Base-by-base conservation (phyloP, 495 filamentous ascomycete genomes). In the Aspergillus taichungensis region DNA sequence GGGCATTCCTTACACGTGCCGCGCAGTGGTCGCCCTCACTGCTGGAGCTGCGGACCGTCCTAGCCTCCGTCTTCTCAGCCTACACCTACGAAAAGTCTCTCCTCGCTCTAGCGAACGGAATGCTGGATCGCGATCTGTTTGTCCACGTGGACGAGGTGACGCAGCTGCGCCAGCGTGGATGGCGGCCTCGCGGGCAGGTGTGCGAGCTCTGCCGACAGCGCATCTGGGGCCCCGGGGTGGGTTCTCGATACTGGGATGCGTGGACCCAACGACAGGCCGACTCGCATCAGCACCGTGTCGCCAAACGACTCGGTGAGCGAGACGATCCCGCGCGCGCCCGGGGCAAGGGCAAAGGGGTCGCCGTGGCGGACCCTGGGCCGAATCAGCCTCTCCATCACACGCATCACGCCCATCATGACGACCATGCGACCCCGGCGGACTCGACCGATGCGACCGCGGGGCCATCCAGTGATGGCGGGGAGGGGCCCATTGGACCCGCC, bases 61-160 rank as follows among this genome's bases (percentile, higher is more conserved):
- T 98, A 3, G 71, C 79, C 2, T 87, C 87, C 6, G 88, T 98
- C 37, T 98, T 98, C 63, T 82, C 91, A 2, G 90, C 94, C 0
- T 97, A 98, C 56, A 80, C 88, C 0, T 95, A 95, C 59, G 94
- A 97, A 60, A 83, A 87, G 54, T 86, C 84, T 4, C 83, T 98
- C 9, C 73, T 97, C 13, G 72, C 77, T 2, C 79, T 98, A 10
- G 87, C 94, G 8, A 91, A 89, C 61, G 76, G 79, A 12, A 78
- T 98, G 48, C 71, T 98, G 1, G 90, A 95, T 46, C 84, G 89
- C 50, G 88, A 94, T 55, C 73, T 95, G 12, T 98, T 95, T 53
- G 78, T 85, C 10, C 83, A 87, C 51, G 89, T 96, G 34, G 75
- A 79, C 32, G 77, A 87, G 46, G 83, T 85, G 9, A 76, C 83